Evolutionary conservation across 2,329 filamentous ascomycete genomes (phyloP), one percentile per base, ranked within the genome.

Genomic region (Hymenotorrendiella dingleyae): DNA sequence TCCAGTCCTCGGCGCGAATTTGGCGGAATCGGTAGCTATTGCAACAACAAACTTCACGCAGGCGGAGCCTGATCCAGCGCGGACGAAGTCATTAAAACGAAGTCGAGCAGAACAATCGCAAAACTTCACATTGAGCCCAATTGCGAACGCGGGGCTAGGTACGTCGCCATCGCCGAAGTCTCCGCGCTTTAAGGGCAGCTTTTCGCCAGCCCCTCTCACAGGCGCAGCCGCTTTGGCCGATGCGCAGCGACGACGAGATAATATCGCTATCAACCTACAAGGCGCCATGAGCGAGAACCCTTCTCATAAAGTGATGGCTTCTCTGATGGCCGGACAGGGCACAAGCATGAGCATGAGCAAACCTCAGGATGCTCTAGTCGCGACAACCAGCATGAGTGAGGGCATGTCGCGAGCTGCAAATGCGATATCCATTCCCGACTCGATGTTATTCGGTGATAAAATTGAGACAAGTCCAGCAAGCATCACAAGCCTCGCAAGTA

Each of bases 221-320:
- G 74, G 69, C 49, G 73, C 72, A 26, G 72, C 71, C 43, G 74
- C 73, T 39, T 60, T 76, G 27, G 73, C 73, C 50, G 74, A 78
- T 56, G 69, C 76, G 56, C 67, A 68, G 48, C 67, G 68, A 36
- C 67, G 67, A 50, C 66, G 67, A 46, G 69, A 73, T 54, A 67
- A 72, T 40, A 65, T 12, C 19, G 19, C 68, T 27, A 62, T 66
- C 32, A 63, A 59, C 40, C 66, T 67, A 26, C 37, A 42, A 19
- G 35, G 44, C 38, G 67, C 66, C 26, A 68, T 65, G 37, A 76
- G 67, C 57, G 72, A 77, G 29, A 76, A 76, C 41, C 71, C 74
- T 16, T 67, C 67, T n/a, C 73, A 76, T 40, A 70, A 65, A 46
- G 73, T 69, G 23, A 62, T 80, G 22, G 66, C 69, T 17, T 73